Percentiles rank a stretch among this genome's conserved stretches.
Evolutionary conservation across 768 basidiomycete species (phyloP).

Genomic region (Hydnum rufescens): DNA sequence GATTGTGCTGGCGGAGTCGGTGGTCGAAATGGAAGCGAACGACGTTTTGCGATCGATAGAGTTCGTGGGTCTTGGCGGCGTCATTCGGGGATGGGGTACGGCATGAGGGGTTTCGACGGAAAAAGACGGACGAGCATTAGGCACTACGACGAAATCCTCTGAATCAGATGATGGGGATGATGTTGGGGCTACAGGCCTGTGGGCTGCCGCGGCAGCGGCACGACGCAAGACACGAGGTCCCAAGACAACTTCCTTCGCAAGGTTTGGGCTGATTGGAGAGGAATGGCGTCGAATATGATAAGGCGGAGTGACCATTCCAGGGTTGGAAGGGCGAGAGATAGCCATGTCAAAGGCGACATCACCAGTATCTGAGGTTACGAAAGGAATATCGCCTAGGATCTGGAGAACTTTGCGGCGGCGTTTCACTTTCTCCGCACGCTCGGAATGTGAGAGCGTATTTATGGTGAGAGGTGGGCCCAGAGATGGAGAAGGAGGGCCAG

Average conservation of each 20-base stretch:
- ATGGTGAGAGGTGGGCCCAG: conserved; percentile 44
- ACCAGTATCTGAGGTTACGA: background rate
- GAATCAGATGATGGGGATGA: background rate
- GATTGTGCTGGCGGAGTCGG: background rate
- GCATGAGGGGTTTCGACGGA: background rate
- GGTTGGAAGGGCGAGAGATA: background rate
- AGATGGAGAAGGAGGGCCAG: no score
- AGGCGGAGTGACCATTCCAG: background rate
- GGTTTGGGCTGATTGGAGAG: background rate
- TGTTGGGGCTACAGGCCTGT: no score
- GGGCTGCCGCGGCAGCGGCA: background rate
- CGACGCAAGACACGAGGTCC: background rate
- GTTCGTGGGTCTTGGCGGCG: background rate
- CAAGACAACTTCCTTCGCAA: background rate
- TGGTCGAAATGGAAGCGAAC: background rate
- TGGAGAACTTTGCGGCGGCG: conserved; percentile 64
- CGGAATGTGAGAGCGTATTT: conserved; percentile 40
- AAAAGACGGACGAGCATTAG: background rate
- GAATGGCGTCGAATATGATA: background rate
- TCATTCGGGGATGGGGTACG: background rate
- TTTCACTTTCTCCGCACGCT: conserved; percentile 51
- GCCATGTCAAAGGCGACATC: background rate
- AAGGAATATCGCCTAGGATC: conserved; percentile 33
- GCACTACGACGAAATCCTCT: background rate
- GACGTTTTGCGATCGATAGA: background rate